Evolutionary conservation across 441 rosid species (phyloP).

Genomic region (Omphalea diandra): DNA sequence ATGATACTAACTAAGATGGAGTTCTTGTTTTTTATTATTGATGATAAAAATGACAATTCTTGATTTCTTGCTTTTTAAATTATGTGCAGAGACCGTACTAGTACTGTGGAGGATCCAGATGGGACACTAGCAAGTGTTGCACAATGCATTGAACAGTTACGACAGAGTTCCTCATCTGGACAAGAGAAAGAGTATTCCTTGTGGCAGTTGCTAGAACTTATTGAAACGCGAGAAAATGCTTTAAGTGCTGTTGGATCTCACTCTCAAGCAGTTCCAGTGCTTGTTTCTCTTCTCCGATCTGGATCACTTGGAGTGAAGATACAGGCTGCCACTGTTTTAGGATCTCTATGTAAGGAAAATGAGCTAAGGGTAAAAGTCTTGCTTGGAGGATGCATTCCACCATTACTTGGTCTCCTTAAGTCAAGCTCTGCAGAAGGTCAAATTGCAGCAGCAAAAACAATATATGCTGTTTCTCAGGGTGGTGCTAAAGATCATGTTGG

Average conservation of each 20-base stretch:
- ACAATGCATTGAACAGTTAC: constrained; percentile 98
- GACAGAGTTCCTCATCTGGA: constrained; percentile 82
- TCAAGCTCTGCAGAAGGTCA: constrained; percentile 97
- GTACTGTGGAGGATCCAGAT: constrained; percentile 99
- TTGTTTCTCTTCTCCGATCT: constrained; percentile 99
- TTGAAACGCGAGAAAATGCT: constrained; percentile 94
- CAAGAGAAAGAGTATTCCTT: constrained; percentile 92
- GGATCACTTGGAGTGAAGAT: constrained; percentile 95
- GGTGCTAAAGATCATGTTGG: constrained; percentile 99
- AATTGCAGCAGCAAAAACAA: constrained; percentile 96
- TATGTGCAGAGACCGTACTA: constrained; percentile 79
- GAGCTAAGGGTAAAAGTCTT: constrained; percentile 97
- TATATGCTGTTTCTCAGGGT: constrained; percentile 96
- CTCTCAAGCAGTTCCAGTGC: constrained; percentile 99
- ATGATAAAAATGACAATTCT: constrained; percentile 17
- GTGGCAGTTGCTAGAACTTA: constrained; percentile 94
- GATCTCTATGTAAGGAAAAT: constrained; percentile 98
- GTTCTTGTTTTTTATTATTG: constrained; percentile 1
- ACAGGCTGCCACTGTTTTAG: constrained; percentile 96
- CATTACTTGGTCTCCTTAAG: constrained; percentile 98
- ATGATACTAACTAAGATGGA: constrained; percentile 1
- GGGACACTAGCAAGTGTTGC: constrained; percentile 99
- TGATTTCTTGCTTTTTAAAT: constrained; percentile 25
- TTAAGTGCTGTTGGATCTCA: constrained; percentile 99
- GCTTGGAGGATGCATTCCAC: constrained; percentile 99